Evolutionary conservation across 2,329 filamentous ascomycete genomes (phyloP).

Genomic region (Conoideocrella luteorostrata): DNA sequence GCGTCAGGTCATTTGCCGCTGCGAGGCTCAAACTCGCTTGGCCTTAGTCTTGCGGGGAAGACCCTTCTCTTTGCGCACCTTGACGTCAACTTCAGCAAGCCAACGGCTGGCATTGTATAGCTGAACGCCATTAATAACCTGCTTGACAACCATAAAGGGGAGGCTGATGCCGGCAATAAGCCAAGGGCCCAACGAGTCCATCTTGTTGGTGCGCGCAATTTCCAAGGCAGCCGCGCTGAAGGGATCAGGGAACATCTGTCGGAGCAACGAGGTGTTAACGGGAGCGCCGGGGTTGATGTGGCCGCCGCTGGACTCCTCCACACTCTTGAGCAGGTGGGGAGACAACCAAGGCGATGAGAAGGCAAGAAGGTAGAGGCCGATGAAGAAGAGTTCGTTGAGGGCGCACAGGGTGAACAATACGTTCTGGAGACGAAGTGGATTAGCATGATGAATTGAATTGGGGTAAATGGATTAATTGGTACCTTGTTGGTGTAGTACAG

Average conservation of each 20-base stretch:
- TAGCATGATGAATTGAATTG: conserved; percentile 12
- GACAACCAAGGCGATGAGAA: conserved; percentile 89
- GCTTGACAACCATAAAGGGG: conserved; percentile 86
- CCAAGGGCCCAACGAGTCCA: conserved; percentile 62
- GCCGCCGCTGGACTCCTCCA: conserved; percentile 45
- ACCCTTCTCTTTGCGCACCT: conserved; percentile 49
- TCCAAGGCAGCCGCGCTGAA: conserved; percentile 91
- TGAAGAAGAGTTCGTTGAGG: conserved; percentile 95
- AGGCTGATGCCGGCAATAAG: conserved; percentile 72
- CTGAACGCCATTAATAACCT: conserved; percentile 90
- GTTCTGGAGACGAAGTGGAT: conserved; percentile 44
- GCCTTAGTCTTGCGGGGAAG: conserved; percentile 41
- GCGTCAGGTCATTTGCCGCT: not conserved
- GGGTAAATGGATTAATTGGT: no score
- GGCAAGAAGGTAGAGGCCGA: conserved; percentile 92
- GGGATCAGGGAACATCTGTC: conserved; percentile 76
- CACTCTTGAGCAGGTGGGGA: conserved; percentile 67
- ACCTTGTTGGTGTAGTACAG: conserved; percentile 98
- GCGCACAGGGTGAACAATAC: conserved; percentile 88
- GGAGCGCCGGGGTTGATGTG: conserved; percentile 60
- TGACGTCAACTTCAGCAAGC: conserved; percentile 85
- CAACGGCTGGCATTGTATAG: conserved; percentile 87
- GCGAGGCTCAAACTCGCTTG: conserved; percentile 22
- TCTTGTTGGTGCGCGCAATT: conserved; percentile 89
- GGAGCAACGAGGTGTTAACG: conserved; percentile 61